A percentile compares a stretch with the other conserved stretches of the same genome.
These are phyloP conservation scores for Striga asiatica DNA, from an alignment of 257 asterid species.

Conservation along the genomic window DNA sequence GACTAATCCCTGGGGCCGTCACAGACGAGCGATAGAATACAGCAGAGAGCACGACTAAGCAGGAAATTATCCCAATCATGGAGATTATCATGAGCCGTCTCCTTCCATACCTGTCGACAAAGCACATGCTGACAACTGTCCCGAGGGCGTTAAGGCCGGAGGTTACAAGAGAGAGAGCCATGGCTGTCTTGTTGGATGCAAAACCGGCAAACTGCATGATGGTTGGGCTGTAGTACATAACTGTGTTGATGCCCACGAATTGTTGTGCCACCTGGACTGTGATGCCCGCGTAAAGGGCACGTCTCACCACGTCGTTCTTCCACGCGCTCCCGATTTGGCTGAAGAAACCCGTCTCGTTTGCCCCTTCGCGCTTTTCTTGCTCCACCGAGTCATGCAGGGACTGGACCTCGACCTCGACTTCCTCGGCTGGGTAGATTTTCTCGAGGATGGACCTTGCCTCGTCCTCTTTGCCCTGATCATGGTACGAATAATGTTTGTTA, in stretches of 20 bases:
- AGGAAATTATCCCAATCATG: constrained; percentile 45
- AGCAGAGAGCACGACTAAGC: constrained; percentile 30
- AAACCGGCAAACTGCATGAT: constrained; percentile 59
- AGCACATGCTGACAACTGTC: constrained; percentile 48
- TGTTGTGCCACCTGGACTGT: constrained; percentile 60
- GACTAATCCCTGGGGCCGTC: constrained; percentile 34
- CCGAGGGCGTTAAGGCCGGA: constrained; percentile 52
- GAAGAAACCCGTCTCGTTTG: constrained; percentile 19
- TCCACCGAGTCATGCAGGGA: constrained; percentile 21
- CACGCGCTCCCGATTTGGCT: constrained; percentile 28
- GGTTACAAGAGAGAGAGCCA: constrained; percentile 50
- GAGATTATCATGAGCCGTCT: constrained; percentile 51
- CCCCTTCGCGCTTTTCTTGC: constrained; percentile 22
- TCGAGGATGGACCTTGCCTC: constrained; percentile 28
- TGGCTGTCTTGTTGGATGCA: constrained; percentile 47
- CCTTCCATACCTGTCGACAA: constrained; percentile 52
- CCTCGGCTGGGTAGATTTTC: constrained; percentile 30
- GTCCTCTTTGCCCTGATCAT: constrained; percentile 20
- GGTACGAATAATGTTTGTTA: no score
- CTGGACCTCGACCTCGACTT: constrained; percentile 27
- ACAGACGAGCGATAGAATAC: constrained; percentile 33
- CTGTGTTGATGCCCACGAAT: constrained; percentile 58
- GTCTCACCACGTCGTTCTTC: constrained; percentile 31
- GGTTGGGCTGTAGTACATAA: constrained; percentile 59
- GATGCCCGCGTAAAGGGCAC: constrained; percentile 45